phyloP scores from a whole-genome alignment of 345 rosid species.

The Dovyalis caffra region DNA sequence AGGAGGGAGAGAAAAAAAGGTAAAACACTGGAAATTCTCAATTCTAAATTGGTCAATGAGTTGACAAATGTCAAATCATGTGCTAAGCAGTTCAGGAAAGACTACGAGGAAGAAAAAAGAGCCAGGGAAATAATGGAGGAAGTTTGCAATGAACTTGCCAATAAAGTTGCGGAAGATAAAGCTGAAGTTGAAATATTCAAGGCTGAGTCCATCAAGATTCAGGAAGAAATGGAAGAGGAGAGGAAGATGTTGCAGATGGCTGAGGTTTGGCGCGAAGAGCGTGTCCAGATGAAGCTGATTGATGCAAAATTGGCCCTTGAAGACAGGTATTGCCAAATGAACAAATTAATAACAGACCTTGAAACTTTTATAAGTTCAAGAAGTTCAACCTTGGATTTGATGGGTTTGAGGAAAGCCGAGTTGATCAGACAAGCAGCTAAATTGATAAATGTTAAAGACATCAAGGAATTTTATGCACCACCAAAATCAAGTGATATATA shows the following conservation, averaged over 20 bases:
- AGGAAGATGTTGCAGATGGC: conserved; percentile 45
- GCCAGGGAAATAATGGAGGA: conserved; percentile 29
- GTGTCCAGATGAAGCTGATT: conserved; percentile 37
- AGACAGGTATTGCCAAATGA: conserved; percentile 19
- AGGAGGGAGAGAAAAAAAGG: conserved; percentile 9
- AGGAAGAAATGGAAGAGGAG: conserved; percentile 40
- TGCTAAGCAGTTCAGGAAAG: conserved; percentile 19
- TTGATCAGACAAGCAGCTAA: conserved; percentile 3
- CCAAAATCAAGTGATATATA: conserved; percentile 7
- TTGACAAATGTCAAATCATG: conserved; percentile 3
- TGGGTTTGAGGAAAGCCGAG: conserved; percentile 5
- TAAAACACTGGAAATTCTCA: conserved; percentile 11
- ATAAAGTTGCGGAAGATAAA: conserved; percentile 33
- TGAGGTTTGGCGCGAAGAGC: conserved; percentile 50
- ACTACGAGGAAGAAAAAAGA: conserved; percentile 16
- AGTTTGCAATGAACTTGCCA: conserved; percentile 17
- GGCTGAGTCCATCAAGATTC: conserved; percentile 17
- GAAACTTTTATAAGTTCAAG: conserved; percentile 7
- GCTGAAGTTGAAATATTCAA: conserved; percentile 33
- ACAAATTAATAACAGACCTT: conserved; percentile 13
- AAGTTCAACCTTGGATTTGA: not conserved
- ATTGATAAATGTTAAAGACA: conserved; percentile 5
- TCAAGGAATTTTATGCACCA: conserved; percentile 10
- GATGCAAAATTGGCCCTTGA: conserved; percentile 20
- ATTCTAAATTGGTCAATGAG: conserved; percentile 17